These are phyloP conservation scores for Metschnikowia lunata DNA, from an alignment of 805 yeast species.

Conservation along the genomic window DNA sequence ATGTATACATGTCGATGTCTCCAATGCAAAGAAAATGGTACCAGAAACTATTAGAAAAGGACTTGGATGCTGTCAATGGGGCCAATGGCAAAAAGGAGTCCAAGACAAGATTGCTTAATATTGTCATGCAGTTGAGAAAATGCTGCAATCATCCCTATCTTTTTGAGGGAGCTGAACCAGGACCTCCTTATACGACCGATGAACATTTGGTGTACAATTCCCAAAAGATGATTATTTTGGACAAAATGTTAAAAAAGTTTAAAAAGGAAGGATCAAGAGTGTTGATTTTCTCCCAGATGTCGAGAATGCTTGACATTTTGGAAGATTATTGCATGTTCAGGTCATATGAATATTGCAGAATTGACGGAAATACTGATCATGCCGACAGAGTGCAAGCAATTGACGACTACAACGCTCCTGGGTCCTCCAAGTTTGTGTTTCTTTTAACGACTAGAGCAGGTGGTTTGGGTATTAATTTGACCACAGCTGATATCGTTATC, in stretches of 20 bases:
- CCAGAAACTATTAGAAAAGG: slow-evolving; percentile 70
- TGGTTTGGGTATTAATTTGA: slow-evolving; percentile 80
- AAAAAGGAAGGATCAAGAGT: slow-evolving; percentile 72
- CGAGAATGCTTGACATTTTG: slow-evolving; percentile 71
- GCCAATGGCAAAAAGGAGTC: slow-evolving; percentile 70
- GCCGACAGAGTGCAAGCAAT: slow-evolving; percentile 70
- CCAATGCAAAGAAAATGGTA: slow-evolving; percentile 80
- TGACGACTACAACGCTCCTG: slow-evolving; percentile 77
- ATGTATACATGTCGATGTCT: slow-evolving; percentile 69
- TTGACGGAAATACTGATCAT: slow-evolving; percentile 81
- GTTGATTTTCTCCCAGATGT: slow-evolving; percentile 78
- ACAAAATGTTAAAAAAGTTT: slow-evolving; percentile 57
- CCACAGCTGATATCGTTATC: slow-evolving; percentile 75
- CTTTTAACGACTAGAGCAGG: slow-evolving; percentile 83
- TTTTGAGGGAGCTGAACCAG: slow-evolving; percentile 87
- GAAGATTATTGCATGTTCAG: slow-evolving; percentile 77
- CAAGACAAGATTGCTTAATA: slow-evolving; percentile 70
- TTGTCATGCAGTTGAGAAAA: slow-evolving; percentile 80
- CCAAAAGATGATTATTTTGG: slow-evolving; percentile 67
- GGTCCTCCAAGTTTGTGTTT: slow-evolving; percentile 66
- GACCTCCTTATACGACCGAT: slow-evolving; percentile 83
- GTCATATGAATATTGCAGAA: slow-evolving; percentile 67
- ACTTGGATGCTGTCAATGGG: slow-evolving; percentile 83
- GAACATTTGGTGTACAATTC: slow-evolving; percentile 75
- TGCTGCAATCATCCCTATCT: slow-evolving; percentile 84